A percentile compares a stretch with the other conserved stretches of the same genome.
phyloP scores from a whole-genome alignment of 805 yeast genomes.

The Kuraishia borneana region DNA sequence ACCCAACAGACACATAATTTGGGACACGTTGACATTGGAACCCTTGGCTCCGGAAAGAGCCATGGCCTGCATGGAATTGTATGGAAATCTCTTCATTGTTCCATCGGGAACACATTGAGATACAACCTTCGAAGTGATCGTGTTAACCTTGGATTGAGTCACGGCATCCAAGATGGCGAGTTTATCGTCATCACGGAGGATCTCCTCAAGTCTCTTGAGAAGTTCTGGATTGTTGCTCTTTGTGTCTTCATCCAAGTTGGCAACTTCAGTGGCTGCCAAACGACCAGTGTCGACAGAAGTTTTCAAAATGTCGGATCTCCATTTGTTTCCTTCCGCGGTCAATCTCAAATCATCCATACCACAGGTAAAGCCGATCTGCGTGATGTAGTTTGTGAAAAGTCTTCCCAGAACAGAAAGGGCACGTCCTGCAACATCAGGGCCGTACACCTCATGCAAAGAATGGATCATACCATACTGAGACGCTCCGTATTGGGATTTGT shows the following conservation, averaged over 20 bases:
- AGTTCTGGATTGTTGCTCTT: constrained; percentile 56
- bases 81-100: constrained; percentile 90
- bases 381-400: constrained; percentile 86
- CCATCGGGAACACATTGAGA: constrained; percentile 92
- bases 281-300: constrained; percentile 78
- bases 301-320: constrained; percentile 77
- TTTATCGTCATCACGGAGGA: constrained; percentile 85
- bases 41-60: constrained; percentile 99
- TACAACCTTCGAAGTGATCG: constrained; percentile 91
- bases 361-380: constrained; percentile 91
- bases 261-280: constrained; percentile 89
- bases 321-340: constrained; percentile 79
- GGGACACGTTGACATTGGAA: constrained; percentile 95
- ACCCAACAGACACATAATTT: constrained; percentile 97
- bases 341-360: constrained; percentile 98
- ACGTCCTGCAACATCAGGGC: constrained; percentile 82
- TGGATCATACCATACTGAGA: constrained; percentile 95
- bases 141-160: constrained; percentile 83
- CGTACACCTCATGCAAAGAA: constrained; percentile 92
- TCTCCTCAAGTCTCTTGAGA: constrained; percentile 82
- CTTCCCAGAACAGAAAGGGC: constrained; percentile 89
- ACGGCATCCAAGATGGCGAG: constrained; percentile 92
- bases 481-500: constrained; percentile 98
- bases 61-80: constrained; percentile 97
- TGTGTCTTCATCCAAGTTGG: constrained; percentile 55